These are phyloP conservation scores for Termitomyces sp. DNA, from an alignment of 768 basidiomycete species.

Conservation along the genomic window DNA sequence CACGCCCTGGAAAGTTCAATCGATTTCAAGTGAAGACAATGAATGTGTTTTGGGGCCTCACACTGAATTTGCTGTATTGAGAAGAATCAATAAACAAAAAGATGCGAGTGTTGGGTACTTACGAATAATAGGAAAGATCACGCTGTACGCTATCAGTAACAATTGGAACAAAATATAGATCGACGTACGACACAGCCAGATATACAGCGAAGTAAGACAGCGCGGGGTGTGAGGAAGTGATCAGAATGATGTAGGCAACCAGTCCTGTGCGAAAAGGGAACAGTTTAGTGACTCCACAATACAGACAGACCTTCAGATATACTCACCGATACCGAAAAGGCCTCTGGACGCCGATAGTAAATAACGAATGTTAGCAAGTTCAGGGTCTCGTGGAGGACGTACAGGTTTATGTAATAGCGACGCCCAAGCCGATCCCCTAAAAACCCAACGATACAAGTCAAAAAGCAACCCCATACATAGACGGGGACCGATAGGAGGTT, in stretches of 20 bases:
- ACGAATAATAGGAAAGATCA: slow-evolving; percentile 50
- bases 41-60: slow-evolving; percentile 19
- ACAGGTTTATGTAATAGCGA: slow-evolving; percentile 60
- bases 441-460: slow-evolving; percentile 59
- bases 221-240: slow-evolving; percentile 50
- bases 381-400: slow-evolving; percentile 12
- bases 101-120: slow-evolving; percentile 13
- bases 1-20: slow-evolving; percentile 44
- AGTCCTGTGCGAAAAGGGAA: slow-evolving; percentile 25
- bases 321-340: slow-evolving; percentile 22
- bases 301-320: not conserved
- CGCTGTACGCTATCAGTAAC: slow-evolving; percentile 20
- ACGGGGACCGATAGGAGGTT: slow-evolving; percentile 77
- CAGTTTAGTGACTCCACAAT: not conserved
- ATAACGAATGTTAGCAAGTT: not conserved
- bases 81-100: not conserved
- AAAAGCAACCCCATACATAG: slow-evolving; percentile 66
- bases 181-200: slow-evolving; percentile 61
- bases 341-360: slow-evolving; percentile 8
- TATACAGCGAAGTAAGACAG: slow-evolving; percentile 72
- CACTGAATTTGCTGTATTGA: slow-evolving; percentile 41
- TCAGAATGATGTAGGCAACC: slow-evolving; percentile 63
- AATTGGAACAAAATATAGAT: not conserved
- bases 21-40: not conserved
- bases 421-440: slow-evolving; percentile 55